A percentile compares a stretch with the other conserved stretches of the same genome.
These are phyloP conservation scores for Persicaria tinctoria DNA, from an alignment of 148 eudicot species.

Conservation along the genomic window DNA sequence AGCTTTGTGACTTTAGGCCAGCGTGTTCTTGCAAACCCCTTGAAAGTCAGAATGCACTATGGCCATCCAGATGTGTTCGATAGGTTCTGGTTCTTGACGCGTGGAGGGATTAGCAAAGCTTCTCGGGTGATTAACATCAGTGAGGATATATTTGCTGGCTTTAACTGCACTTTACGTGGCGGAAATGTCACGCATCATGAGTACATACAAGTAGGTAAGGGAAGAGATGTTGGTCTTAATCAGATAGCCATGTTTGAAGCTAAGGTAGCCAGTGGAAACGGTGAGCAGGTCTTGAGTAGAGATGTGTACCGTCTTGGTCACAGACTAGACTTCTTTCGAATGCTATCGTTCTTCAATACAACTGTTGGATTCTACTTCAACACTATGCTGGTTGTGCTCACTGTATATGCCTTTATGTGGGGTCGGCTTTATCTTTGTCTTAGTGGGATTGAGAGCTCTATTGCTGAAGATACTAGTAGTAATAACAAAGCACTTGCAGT, in stretches of 20 bases:
- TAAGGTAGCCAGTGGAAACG: constrained; percentile 85
- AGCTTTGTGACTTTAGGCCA: constrained; percentile 96
- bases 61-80: constrained; percentile 97
- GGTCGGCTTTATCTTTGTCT: constrained; percentile 78
- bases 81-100: constrained; percentile 85
- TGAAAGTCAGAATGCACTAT: constrained; percentile 90
- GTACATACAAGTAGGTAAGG: constrained; percentile 90
- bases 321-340: constrained; percentile 81
- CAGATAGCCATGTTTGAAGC: constrained; percentile 95
- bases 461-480: constrained; percentile 23
- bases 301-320: constrained; percentile 89
- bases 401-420: constrained; percentile 88
- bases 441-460: constrained; percentile 68
- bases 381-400: constrained; percentile 73
- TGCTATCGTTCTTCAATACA: constrained; percentile 82
- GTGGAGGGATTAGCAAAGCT: constrained; percentile 92
- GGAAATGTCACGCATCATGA: constrained; percentile 95
- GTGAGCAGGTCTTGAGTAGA: constrained; percentile 83
- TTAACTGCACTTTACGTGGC: constrained; percentile 82
- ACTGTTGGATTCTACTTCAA: constrained; percentile 87
- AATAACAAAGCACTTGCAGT: constrained; percentile 68
- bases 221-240: constrained; percentile 90
- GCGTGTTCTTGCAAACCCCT: constrained; percentile 87
- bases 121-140: constrained; percentile 84
- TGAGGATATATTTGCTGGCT: constrained; percentile 95